Evolutionary conservation across 768 basidiomycete genomes (phyloP), one percentile per base, ranked within the genome.

Genomic region (Lactarius akahatsu): DNA sequence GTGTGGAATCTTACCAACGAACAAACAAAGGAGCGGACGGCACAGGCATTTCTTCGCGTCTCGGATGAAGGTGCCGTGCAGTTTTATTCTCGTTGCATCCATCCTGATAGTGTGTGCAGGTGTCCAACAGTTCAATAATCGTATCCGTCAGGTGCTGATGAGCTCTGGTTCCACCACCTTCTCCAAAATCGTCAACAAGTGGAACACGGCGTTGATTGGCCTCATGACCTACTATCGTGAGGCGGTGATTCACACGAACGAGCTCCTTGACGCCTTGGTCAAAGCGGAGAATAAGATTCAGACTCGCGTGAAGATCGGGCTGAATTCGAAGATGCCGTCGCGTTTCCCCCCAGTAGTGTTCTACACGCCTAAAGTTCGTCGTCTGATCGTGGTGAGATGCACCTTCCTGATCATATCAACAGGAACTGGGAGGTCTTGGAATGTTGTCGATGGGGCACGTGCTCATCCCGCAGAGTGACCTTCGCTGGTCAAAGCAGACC

Each of bases 401-500:
- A 7, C 2, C 20, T 15, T 64, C 28, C 56, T 71, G 34, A 69
- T 45, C 20, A 23, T 69, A 63, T 65, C 28, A 20, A 57, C 69
- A 87, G 88, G 97, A 98, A 82, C 80, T 98, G 38, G 97, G 96
- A 75, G 97, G 96, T 76, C 86, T 98, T 54, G 97, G 97, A 61
- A 98, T 98, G 97, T 81, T 99, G 73, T 98, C 95, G 3, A 99
- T 99, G 97, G 96, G 96, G 15, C 97, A 98, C 77, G 96, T 99
- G 59, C 83, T 99, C 59, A 98, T 99, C 66, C 97, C 97, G 50
- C 96, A 98, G 75, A 96, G 94, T 73, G 97, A 98, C 74, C 84
- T 98, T 38, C 85, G 96, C 64, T 98, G 95, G 95, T 94, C 92
- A 43, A 98, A 97, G 76, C 97, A 99, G 76, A 99, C 97, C 26